Conservation (phyloP, 345 rosid genomes). For the Populus pruinosa region DNA sequence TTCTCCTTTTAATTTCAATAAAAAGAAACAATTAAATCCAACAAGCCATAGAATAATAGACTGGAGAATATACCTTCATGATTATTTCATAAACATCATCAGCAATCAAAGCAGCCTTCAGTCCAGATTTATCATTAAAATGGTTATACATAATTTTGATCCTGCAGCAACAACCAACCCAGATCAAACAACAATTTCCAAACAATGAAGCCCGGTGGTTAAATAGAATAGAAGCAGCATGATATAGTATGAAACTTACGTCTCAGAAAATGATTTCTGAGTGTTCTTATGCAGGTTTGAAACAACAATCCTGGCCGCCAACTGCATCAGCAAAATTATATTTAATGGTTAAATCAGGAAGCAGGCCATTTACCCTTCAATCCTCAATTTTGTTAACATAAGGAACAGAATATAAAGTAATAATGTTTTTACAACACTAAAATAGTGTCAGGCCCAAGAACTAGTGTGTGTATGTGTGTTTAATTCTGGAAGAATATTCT, state of each 20-base stretch:
- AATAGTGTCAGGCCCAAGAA: background rate
- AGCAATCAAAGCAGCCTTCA: conserved; percentile 74
- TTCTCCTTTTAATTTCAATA: background rate
- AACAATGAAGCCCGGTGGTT: background rate
- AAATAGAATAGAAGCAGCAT: background rate
- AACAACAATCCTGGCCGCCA: conserved; percentile 97
- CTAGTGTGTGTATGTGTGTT: background rate
- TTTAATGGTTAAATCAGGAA: background rate
- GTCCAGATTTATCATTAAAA: conserved; percentile 68
- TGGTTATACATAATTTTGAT: conserved; percentile 83
- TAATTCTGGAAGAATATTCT: background rate
- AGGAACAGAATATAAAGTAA: background rate
- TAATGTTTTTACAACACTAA: background rate
- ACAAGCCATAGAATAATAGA: background rate
- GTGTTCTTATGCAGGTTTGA: conserved; percentile 98
- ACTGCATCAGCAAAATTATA: conserved; percentile 38
- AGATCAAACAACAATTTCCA: background rate
- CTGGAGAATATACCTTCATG: conserved; percentile 51
- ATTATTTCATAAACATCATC: conserved; percentile 89
- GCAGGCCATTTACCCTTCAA: background rate
- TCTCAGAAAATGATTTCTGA: conserved; percentile 85
- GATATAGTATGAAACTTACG: conserved; percentile 50
- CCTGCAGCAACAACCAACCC: conserved; percentile 38
- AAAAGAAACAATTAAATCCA: background rate
- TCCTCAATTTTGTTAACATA: background rate